Conservation (phyloP, 768 basidiomycete species). For the Leccinum obscurum region DNA sequence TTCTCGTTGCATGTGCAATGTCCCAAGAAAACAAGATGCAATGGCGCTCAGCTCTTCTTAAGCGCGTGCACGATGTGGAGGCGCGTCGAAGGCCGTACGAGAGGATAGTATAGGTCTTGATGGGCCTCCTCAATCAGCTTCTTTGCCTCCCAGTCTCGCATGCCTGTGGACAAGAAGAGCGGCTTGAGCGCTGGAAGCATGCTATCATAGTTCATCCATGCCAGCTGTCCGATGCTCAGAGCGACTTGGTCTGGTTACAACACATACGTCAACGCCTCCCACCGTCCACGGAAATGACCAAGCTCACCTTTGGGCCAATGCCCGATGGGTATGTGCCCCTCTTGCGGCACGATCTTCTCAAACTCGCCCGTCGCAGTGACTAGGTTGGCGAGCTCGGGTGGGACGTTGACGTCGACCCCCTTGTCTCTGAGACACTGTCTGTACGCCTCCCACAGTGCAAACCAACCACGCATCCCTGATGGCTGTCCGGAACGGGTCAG, state of each 20-base stretch:
- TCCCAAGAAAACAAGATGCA: slow-evolving; percentile 17
- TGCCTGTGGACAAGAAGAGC: slow-evolving; percentile 52
- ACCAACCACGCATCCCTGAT: slow-evolving; percentile 57
- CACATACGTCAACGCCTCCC: slow-evolving; percentile 10
- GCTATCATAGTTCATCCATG: slow-evolving; percentile 73
- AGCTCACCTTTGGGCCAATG: slow-evolving; percentile 63
- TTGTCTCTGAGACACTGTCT: slow-evolving; percentile 51
- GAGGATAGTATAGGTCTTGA: slow-evolving; percentile 62
- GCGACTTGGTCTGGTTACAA: slow-evolving; percentile 48
- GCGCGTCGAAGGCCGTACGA: slow-evolving; percentile 48
- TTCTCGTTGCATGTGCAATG: slow-evolving; percentile 19
- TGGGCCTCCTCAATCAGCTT: slow-evolving; percentile 63
- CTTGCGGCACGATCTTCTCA: slow-evolving; percentile 53
- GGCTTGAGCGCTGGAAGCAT: slow-evolving; percentile 64
- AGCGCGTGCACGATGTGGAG: slow-evolving; percentile 61
- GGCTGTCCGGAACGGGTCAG: slow-evolving; percentile 33
- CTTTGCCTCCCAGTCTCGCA: slow-evolving; percentile 54
- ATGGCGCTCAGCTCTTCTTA: slow-evolving; percentile 27
- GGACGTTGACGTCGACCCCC: slow-evolving; percentile 58
- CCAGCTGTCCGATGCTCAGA: slow-evolving; percentile 66
- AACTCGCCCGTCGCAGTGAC: slow-evolving; percentile 51
- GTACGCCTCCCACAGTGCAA: slow-evolving; percentile 62
- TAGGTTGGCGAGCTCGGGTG: slow-evolving; percentile 51
- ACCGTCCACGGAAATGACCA: slow-evolving; percentile 3
- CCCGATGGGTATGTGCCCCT: slow-evolving; percentile 66